Evolutionary conservation across 2,329 filamentous ascomycete genomes (phyloP), one percentile per base, ranked within the genome.

Genomic region (Epichloe gansuensis): DNA sequence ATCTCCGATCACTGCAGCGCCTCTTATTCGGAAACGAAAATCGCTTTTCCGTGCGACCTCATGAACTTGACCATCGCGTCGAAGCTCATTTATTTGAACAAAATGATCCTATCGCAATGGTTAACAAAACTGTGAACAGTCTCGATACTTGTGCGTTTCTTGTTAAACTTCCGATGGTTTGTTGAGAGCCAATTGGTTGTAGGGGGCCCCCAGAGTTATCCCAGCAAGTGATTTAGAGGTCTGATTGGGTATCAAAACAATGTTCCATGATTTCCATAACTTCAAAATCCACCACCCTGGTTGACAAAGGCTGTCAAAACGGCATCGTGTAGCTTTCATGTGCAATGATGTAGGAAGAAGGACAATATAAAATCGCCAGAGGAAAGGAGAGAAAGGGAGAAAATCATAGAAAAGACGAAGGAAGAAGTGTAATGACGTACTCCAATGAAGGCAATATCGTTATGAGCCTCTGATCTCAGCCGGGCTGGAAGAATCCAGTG

Each of bases 401-500:
- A 34, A 17, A 23, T 21, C 6, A 35, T 25, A 23, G 11, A 41
- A 34, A 38, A 35, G 15, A 31, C 31, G n/a, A 31, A 31, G 13
- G 13, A 51, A 43, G 40, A 17, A 17, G 42, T 5, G 15, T 9
- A 15, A 11, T 21, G 23, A 75, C 81, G 68, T 74, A 85, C 82
- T 51, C 89, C 87, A 53, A 98, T 77, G 60, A 95, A 89, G 39
- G 90, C 84, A 56, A 96, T 80, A 69, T 97, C 90, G 59, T 93
- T 89, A 54, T 82, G 74, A 43, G 75, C 68, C 49, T 75, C 73
- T 51, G 82, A 82, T 53, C 90, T 78, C 54, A 97, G 73, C 54
- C 84, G 80, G n/a, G 84, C 87, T 12, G 89, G 87, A 13, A 95
- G 71, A 43, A 96, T 84, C 72, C 79, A 85, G 62, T 84, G 84